Evolutionary conservation across 2,329 filamentous ascomycete genomes (phyloP), one percentile per base, ranked within the genome.

Genomic region (Parascedosporium putredinis): DNA sequence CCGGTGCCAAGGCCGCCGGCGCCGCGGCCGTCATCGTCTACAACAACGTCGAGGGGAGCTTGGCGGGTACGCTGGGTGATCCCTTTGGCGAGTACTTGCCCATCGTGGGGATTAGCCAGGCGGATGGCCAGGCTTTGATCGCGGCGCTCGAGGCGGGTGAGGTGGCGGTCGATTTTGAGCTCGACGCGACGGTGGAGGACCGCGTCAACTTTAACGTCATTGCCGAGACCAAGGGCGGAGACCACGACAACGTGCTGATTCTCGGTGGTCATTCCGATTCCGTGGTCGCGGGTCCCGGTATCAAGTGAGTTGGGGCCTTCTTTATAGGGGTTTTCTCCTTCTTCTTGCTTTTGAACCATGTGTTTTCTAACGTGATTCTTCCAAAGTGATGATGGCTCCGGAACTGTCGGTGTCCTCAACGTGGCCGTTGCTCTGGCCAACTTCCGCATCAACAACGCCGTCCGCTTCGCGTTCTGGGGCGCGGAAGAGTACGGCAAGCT

Each of bases 21-120:
- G 82, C 82, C 1, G 60, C 62, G 0, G 82, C 67, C 1, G 73
- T 71, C 1, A 58, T 85, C 49, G 67, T 85, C 52, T 83, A 82
- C 64, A 83, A 85, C 67, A 83, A 83, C 52, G 72, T 66, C 3
- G 62, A 69, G 0, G 79, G 77, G 2, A 51, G 61, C 3, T 50
- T 70, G 1, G 59, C 71, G 5, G 81, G 78, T 25, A 84, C 79
- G 2, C 67, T 84, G 1, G 78, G 78, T 45, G 63, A 61, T 5
- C 67, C 70, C 0, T 68, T 68, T 42, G 58, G 56, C 29, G 59
- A 60, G 7, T 79, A 78, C 25, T 68, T 72, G 1, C 72, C 79
- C 1, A 71, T 71, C 24, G 66, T 78, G 1, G 74, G 75, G 14
- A 69, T 84, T 52, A 70, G 68, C 50, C 67, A 71, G 51, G 70